Conservation (phyloP, 352 stramenopile species). For the Phytophthora fragariaefolia region DNA sequence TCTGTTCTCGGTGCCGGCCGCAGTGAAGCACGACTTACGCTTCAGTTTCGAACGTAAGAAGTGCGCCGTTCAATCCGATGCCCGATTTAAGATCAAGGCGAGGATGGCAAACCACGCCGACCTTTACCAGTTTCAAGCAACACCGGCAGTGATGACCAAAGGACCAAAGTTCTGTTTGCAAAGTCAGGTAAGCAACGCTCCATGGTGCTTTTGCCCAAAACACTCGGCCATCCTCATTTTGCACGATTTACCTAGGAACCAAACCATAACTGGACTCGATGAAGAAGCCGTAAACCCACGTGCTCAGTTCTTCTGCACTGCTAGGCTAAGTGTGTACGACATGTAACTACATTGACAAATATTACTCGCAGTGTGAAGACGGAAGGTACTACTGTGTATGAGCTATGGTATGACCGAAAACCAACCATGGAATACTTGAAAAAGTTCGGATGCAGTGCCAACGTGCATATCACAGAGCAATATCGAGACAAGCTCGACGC, state of each 20-base stretch:
- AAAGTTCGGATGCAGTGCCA: constrained; percentile 2
- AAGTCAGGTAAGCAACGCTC: constrained; percentile 9
- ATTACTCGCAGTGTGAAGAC: not conserved
- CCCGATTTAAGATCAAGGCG: constrained; percentile 17
- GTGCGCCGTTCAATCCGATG: not conserved
- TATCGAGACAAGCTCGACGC: constrained; percentile 14
- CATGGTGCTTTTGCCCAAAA: constrained; percentile 5
- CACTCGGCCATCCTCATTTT: constrained; percentile 9
- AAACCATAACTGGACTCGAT: constrained; percentile 5
- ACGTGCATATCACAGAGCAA: constrained; percentile 3
- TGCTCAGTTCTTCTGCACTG: constrained; percentile 6
- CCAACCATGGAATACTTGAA: constrained; percentile 3
- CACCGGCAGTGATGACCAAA: not conserved
- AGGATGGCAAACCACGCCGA: not conserved
- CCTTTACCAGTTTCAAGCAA: constrained; percentile 15
- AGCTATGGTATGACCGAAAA: constrained; percentile 8
- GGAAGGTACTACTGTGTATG: not conserved
- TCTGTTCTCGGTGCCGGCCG: not conserved
- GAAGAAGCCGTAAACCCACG: not conserved
- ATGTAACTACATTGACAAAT: constrained; percentile 22
- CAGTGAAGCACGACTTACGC: constrained; percentile 4
- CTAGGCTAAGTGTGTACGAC: constrained; percentile 5
- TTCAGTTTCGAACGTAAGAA: constrained; percentile 8
- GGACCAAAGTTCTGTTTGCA: not conserved
- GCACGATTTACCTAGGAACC: constrained; percentile 8